phyloP scores from a whole-genome alignment of 306 rosid species.

The Phaseolus lunatus region DNA sequence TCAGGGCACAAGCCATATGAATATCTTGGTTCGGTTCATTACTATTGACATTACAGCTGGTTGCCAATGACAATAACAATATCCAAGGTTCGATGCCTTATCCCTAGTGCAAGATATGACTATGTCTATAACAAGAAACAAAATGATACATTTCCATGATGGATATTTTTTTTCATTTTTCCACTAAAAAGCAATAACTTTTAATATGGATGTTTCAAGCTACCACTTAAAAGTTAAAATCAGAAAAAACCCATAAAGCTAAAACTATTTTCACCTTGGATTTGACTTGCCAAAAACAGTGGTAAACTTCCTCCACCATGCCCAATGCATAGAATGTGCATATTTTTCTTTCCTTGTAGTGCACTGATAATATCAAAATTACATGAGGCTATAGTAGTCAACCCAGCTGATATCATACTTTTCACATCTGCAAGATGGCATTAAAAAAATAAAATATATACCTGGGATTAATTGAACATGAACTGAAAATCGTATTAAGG shows the following conservation, averaged over 20 bases:
- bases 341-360: slow-evolving; percentile 62
- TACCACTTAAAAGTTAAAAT: slow-evolving; percentile 10
- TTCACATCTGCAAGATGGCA: slow-evolving; percentile 70
- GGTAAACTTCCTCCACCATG: slow-evolving; percentile 99
- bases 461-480: background rate
- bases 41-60: background rate
- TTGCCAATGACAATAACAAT: background rate
- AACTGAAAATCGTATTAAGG: slow-evolving; percentile 27
- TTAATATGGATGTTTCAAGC: slow-evolving; percentile 1
- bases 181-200: slow-evolving; percentile 12
- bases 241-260: slow-evolving; percentile 5
- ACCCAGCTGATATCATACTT: slow-evolving; percentile 90
- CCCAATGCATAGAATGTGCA: slow-evolving; percentile 85
- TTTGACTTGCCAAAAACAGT: slow-evolving; percentile 80
- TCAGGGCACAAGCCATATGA: slow-evolving; percentile 10
- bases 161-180: background rate
- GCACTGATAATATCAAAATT: slow-evolving; percentile 64
- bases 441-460: slow-evolving; percentile 28
- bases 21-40: background rate
- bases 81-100: background rate
- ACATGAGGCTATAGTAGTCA: slow-evolving; percentile 76
- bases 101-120: background rate
- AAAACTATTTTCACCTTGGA: slow-evolving; percentile 64
- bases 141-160: slow-evolving; percentile 8
- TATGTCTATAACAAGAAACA: background rate